Evolutionary conservation across 352 stramenopile species (phyloP), one percentile per base, ranked within the genome.

Genomic region (Blastocystis sp.): DNA sequence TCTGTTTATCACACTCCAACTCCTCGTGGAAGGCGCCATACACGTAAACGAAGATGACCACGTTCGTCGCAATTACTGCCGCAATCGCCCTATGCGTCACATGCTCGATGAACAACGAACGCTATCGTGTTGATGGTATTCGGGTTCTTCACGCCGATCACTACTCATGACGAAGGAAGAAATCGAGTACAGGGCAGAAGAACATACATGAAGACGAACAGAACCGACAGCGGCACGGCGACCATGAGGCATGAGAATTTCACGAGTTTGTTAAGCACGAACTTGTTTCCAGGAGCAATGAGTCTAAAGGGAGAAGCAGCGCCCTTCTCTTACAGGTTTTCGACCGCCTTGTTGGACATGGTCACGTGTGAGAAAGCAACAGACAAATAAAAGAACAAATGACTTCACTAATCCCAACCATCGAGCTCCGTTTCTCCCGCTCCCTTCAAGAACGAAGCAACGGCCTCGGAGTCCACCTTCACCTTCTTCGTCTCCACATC

Each of bases 1-100:
- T 85, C 74, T 85, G 50, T 35, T 85, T 85, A 67, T 85, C 74
- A 67, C 55, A 61, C 41, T 85, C 74, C 19, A 85, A 31, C 1
- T 85, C 6, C 45, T 85, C 74, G 19, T 69, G 65, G 50, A 85
- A 85, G 26, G 74, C 74, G 26, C 60, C 74, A 50, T 69, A 50
- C 33, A 85, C 74, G 70, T 85, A 85, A 10, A 66, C 55, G 24
- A 41, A 29, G 35, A 85, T 85, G 0, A 85, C 74, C 67, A 85
- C 66, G 66, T 85, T 85, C 33, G 66, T 59, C 4, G 60, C 50
- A 21, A 85, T 67, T 16, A 85, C 74, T 35, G 74, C 74, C 35
- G 60, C 55, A 67, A 85, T 85, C 10, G 24, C 74, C 37, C 74
- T 85, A 85, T 2, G 21, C 55, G 19, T 45, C 29, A 39, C 16